Percentiles rank a stretch among this genome's conserved stretches.
These are phyloP conservation scores for Didymella glomerata DNA, from an alignment of 2,329 filamentous ascomycete species.

Conservation along the genomic window DNA sequence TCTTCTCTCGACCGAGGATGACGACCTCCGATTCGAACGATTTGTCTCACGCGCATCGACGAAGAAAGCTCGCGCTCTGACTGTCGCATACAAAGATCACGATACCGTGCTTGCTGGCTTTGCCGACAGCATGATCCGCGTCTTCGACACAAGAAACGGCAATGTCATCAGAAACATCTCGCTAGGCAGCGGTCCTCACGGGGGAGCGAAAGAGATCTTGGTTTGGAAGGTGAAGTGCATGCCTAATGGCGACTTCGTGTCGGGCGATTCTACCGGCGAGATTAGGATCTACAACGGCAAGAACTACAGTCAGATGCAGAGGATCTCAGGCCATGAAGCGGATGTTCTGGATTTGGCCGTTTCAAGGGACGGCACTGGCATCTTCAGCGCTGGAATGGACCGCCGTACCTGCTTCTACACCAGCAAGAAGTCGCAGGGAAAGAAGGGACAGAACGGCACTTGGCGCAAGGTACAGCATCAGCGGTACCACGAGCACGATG, in stretches of 20 bases:
- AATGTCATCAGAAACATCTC: constrained; percentile 82
- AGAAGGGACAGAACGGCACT: constrained; percentile 53
- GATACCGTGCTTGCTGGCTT: constrained; percentile 88
- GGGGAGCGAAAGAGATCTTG: constrained; percentile 83
- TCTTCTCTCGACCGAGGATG: constrained; percentile 84
- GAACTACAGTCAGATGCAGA: constrained; percentile 86
- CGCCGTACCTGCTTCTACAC: constrained; percentile 85
- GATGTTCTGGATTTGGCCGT: constrained; percentile 89
- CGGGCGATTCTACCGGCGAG: constrained; percentile 93
- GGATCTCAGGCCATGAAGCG: constrained; percentile 85
- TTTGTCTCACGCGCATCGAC: constrained; percentile 78
- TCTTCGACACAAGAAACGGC: constrained; percentile 85
- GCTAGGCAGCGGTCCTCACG: constrained; percentile 77
- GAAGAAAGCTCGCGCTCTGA: constrained; percentile 88
- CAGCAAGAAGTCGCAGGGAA: constrained; percentile 35
- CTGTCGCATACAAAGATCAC: constrained; percentile 86
- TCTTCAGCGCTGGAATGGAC: constrained; percentile 93
- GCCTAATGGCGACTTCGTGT: constrained; percentile 87
- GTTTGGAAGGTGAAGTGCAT: constrained; percentile 94
- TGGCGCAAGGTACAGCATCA: constrained; percentile 90
- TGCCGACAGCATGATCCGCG: constrained; percentile 93
- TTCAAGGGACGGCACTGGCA: constrained; percentile 79
- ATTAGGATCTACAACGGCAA: constrained; percentile 93
- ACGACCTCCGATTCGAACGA: constrained; percentile 80
- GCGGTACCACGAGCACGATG: constrained; percentile 90